phyloP scores from a whole-genome alignment of 768 basidiomycete genomes.

The Phlebiopsis flavidoalba region DNA sequence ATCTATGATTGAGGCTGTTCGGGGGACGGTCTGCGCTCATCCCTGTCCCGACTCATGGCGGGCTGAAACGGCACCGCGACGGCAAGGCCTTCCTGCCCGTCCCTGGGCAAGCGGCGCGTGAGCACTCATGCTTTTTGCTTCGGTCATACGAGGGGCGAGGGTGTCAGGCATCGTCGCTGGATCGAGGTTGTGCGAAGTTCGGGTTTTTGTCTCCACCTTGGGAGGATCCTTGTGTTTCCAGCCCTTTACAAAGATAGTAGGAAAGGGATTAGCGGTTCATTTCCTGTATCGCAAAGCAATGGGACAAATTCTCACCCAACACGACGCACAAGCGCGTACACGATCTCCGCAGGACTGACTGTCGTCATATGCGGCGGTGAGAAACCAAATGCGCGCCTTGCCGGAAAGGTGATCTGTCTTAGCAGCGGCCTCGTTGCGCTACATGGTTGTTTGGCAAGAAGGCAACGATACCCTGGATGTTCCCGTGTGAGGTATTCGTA shows the following conservation, averaged over 20 bases:
- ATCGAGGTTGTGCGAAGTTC: not conserved
- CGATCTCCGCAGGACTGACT: not conserved
- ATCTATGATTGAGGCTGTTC: not conserved
- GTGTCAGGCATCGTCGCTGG: not conserved
- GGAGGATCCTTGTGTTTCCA: not conserved
- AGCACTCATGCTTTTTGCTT: not conserved
- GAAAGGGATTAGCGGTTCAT: not conserved
- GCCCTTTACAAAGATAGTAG: not conserved
- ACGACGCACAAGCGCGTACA: not conserved
- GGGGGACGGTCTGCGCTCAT: not conserved
- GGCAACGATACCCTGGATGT: slow-evolving; percentile 1
- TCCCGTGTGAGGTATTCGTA: not conserved
- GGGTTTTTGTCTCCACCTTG: not conserved
- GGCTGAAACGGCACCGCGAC: not conserved
- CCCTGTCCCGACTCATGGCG: not conserved
- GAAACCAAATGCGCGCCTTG: not conserved
- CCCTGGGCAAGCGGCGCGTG: not conserved
- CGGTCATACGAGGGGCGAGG: not conserved
- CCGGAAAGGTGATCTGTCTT: not conserved
- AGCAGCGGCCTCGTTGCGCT: not conserved
- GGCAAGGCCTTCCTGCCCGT: not conserved
- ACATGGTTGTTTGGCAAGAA: not conserved
- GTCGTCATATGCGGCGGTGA: not conserved
- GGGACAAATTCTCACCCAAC: not conserved
- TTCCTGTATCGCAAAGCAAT: not conserved